Evolutionary conservation across 208 protist species (phyloP), one percentile per base, ranked within the genome.

Genomic region (Phytomonas sp.): DNA sequence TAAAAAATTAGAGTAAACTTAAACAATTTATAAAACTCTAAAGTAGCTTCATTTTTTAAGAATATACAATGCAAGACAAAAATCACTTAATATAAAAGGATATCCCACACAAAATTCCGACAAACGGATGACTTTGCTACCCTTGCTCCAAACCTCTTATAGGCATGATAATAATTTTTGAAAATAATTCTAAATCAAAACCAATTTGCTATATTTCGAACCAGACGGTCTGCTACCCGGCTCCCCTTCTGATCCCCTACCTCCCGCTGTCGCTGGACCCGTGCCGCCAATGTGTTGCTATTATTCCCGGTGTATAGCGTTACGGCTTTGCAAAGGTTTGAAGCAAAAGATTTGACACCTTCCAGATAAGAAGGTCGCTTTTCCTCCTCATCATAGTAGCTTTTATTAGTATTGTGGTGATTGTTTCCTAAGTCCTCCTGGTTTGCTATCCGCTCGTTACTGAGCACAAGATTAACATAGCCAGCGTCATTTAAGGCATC

Each of bases 181-280:
- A 19, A 56, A 56, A 26, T 30, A 63, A 3, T 52, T 72, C 14
- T 36, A 19, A 19, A 12, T 75, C 80, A 94, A 82, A 86, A 94
- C 86, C 86, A 92, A 8, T 81, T 82, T 16, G 84, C 75, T 33
- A 94, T 78, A 11, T 75, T 74, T 32, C 84, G 82, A n/a, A 77
- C 77, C 5, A 91, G 52, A 4, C 81, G 74, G 29, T 83, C 79
- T 0, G 84, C 78, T 16, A 69, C 73, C 40, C 73, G 71, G 68
- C 63, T 77, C 3, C 74, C 66, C 0, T 67, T 59, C 37, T 78
- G 64, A 26, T 73, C 72, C 68, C 83, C 59, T 37, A 74, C 66
- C 10, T 77, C 76, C 14, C 74, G 82, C 74, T 91, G 81, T 37
- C 81, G 79, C 37, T 84, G 74, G 49, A 94, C 75, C 29, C 89